phyloP scores from a whole-genome alignment of 164 flowering plant genomes.

The Umbellularia californica region DNA sequence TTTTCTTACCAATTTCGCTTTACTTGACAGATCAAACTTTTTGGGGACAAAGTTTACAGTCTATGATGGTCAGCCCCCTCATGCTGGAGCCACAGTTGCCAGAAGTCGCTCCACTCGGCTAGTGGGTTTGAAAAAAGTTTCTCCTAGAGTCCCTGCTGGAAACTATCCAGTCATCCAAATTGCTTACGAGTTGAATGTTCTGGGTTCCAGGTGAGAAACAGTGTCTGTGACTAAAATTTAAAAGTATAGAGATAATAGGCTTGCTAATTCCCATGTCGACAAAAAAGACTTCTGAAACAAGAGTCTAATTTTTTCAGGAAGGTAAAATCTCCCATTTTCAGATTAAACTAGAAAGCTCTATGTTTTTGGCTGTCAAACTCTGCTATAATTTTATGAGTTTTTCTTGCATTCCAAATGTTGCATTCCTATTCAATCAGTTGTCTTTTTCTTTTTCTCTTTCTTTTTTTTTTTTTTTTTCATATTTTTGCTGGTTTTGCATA shows the following conservation, averaged over 20 bases:
- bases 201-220: constrained; percentile 60
- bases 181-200: constrained; percentile 65
- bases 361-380: neutral
- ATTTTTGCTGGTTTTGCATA: too few species aligned
- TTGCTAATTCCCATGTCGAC: too few species aligned
- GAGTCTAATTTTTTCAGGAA: neutral
- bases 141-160: constrained; percentile 60
- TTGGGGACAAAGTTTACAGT: constrained; percentile 70
- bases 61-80: constrained; percentile 68
- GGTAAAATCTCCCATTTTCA: neutral
- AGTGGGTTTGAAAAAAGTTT: constrained; percentile 57
- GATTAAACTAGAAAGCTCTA: too few species aligned
- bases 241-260: neutral
- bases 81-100: constrained; percentile 50
- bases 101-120: constrained; percentile 59
- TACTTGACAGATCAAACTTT: constrained; percentile 57
- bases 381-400: neutral
- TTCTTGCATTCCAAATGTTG: too few species aligned
- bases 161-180: constrained; percentile 66
- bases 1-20: neutral
- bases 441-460: too few species aligned
- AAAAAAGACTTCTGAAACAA: too few species aligned
- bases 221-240: neutral
- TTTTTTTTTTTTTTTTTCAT: too few species aligned
- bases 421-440: too few species aligned